Percentiles rank a stretch among this genome's conserved stretches.
These are phyloP conservation scores for Magnusiomyces ingens DNA, from an alignment of 1,139 yeast genomes.

Conservation along the genomic window DNA sequence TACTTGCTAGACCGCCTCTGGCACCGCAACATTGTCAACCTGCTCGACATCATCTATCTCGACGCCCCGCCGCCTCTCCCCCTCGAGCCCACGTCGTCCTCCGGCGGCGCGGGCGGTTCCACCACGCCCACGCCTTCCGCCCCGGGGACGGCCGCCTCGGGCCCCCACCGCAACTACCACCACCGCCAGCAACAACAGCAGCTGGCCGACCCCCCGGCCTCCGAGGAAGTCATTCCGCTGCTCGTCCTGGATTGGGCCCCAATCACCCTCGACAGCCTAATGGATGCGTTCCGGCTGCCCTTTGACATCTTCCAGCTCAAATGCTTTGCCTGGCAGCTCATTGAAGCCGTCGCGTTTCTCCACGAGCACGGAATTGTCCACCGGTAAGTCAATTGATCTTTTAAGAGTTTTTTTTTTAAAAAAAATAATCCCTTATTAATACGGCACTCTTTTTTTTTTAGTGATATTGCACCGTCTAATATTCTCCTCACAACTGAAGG, in stretches of 20 bases:
- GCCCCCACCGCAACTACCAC: not conserved
- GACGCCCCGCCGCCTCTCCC: not conserved
- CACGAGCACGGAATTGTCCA: slow-evolving; percentile 92
- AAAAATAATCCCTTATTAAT: too few relatives aligned
- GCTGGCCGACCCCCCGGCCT: not conserved
- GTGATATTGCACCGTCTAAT: slow-evolving; percentile 94
- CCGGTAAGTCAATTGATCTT: slow-evolving; percentile 24
- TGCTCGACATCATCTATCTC: slow-evolving; percentile 8
- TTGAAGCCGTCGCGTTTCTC: slow-evolving; percentile 86
- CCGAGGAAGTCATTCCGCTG: slow-evolving; percentile 2
- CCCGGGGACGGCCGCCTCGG: not conserved
- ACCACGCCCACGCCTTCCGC: too few relatives aligned
- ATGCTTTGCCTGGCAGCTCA: slow-evolving; percentile 84
- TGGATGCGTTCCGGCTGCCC: slow-evolving; percentile 10
- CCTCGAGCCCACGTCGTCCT: too few relatives aligned
- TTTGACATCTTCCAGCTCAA: slow-evolving; percentile 37
- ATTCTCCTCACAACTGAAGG: slow-evolving; percentile 81
- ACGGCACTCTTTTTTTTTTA: not conserved
- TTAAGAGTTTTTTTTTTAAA: too few relatives aligned
- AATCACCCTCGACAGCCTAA: slow-evolving; percentile 8
- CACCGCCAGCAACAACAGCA: not conserved
- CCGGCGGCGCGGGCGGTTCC: too few relatives aligned
- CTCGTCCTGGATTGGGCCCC: slow-evolving; percentile 15
- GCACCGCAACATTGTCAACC: slow-evolving; percentile 13
- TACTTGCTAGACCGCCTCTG: slow-evolving; percentile 6